Evolutionary conservation across 768 basidiomycete genomes (phyloP).

Genomic region (Tylopilus intermedius): DNA sequence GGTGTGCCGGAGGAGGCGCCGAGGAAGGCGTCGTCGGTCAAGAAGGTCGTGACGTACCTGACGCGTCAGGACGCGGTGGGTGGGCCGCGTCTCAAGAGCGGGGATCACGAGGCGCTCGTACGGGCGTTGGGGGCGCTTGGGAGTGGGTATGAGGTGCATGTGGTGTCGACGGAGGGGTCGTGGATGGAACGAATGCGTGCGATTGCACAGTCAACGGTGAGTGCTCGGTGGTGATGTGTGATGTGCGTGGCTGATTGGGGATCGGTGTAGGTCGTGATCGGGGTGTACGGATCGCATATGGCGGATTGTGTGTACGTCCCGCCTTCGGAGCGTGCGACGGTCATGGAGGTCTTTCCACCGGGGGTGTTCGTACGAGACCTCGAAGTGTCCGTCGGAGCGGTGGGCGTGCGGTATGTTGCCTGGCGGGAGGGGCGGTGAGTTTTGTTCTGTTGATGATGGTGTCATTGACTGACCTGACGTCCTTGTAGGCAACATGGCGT

Average conservation of each 20-base stretch:
- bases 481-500: neutral
- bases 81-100: conserved; percentile 46
- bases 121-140: conserved; percentile 50
- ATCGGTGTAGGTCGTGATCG: conserved; percentile 1
- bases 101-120: conserved; percentile 60
- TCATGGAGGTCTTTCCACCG: conserved; percentile 3
- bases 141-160: conserved; percentile 50
- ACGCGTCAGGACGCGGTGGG: conserved; percentile 51
- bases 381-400: neutral
- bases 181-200: conserved; percentile 64
- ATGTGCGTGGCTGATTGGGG: neutral
- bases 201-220: conserved; percentile 63
- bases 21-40: conserved; percentile 20
- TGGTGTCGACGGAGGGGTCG: conserved; percentile 47
- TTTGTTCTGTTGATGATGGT: neutral
- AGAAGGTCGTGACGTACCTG: conserved; percentile 62
- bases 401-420: conserved; percentile 1
- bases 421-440: conserved; percentile 4
- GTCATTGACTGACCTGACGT: neutral
- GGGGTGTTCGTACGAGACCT: conserved; percentile 1
- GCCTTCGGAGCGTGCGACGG: neutral
- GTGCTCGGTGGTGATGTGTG: conserved; percentile 17
- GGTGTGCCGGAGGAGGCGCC: conserved; percentile 25
- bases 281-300: conserved; percentile 4
- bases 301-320: conserved; percentile 1